These are phyloP conservation scores for Passiflora organensis DNA, from an alignment of 345 rosid species.

Conservation along the genomic window DNA sequence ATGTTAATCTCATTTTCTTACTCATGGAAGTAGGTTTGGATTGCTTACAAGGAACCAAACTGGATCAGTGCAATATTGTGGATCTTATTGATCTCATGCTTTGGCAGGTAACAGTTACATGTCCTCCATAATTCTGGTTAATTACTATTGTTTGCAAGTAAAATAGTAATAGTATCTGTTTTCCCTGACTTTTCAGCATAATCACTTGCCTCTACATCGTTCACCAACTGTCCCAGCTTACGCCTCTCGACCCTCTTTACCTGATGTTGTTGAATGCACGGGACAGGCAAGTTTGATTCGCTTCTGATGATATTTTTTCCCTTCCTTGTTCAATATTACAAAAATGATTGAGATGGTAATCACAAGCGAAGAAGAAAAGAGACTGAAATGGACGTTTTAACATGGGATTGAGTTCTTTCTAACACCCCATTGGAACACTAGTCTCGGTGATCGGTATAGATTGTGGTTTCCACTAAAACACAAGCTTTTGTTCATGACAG, in stretches of 20 bases:
- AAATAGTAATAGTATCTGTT: constrained; percentile 5
- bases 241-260: constrained; percentile 64
- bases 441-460: no score
- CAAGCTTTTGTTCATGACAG: constrained; percentile 28
- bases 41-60: constrained; percentile 73
- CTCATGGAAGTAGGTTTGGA: constrained; percentile 52
- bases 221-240: constrained; percentile 48
- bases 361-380: no score
- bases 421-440: no score
- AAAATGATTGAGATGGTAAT: no score
- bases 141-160: neutral
- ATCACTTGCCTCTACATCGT: constrained; percentile 60
- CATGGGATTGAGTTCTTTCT: no score
- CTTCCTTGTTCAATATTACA: no score
- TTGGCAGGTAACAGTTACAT: constrained; percentile 59
- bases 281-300: constrained; percentile 38
- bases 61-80: constrained; percentile 59
- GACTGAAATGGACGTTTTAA: no score
- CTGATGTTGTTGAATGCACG: constrained; percentile 44
- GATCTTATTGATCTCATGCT: constrained; percentile 61
- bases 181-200: constrained; percentile 40
- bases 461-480: no score
- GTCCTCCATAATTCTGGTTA: neutral
- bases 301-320: no score
- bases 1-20: neutral